These are phyloP conservation scores for Suillus alpinus DNA, from an alignment of 768 basidiomycete species.

Conservation along the genomic window DNA sequence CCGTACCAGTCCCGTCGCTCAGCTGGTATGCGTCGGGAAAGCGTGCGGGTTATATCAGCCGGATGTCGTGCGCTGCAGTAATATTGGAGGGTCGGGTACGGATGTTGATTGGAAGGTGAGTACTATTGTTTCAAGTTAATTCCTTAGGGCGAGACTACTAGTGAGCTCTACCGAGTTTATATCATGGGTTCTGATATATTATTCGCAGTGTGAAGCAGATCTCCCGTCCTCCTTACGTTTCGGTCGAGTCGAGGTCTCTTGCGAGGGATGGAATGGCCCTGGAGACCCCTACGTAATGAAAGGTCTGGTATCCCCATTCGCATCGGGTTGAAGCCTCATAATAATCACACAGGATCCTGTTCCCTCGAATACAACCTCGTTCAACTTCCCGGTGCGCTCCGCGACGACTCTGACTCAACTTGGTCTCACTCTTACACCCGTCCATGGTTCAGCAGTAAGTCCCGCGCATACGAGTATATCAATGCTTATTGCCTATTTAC, in stretches of 20 bases:
- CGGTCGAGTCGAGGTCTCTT: conserved; percentile 81
- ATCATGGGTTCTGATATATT: conserved; percentile 7
- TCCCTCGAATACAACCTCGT: conserved; percentile 81
- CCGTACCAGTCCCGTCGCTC: conserved; percentile 67
- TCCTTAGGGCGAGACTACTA: background rate
- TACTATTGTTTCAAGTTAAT: too few species aligned
- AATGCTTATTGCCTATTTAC: background rate
- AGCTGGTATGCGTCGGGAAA: conserved; percentile 78
- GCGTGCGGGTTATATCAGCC: conserved; percentile 77
- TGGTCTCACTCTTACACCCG: conserved; percentile 12
- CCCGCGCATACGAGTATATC: background rate
- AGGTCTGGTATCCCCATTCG: conserved; percentile 43
- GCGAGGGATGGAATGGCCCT: conserved; percentile 85
- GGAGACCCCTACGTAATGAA: conserved; percentile 85
- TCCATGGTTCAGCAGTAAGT: conserved; percentile 23
- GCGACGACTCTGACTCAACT: conserved; percentile 14
- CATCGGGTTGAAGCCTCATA: background rate
- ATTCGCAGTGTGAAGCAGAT: conserved; percentile 81
- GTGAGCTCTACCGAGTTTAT: conserved; percentile 1
- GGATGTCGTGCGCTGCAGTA: conserved; percentile 82
- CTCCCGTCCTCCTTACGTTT: conserved; percentile 80
- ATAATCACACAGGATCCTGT: conserved; percentile 64
- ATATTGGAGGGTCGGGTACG: conserved; percentile 70
- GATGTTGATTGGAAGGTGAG: conserved; percentile 91
- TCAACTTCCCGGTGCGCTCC: conserved; percentile 49